Base-by-base conservation (phyloP, 192 early-diverging fungal genomes). In the Gryganskiella cystojenkinii region DNA sequence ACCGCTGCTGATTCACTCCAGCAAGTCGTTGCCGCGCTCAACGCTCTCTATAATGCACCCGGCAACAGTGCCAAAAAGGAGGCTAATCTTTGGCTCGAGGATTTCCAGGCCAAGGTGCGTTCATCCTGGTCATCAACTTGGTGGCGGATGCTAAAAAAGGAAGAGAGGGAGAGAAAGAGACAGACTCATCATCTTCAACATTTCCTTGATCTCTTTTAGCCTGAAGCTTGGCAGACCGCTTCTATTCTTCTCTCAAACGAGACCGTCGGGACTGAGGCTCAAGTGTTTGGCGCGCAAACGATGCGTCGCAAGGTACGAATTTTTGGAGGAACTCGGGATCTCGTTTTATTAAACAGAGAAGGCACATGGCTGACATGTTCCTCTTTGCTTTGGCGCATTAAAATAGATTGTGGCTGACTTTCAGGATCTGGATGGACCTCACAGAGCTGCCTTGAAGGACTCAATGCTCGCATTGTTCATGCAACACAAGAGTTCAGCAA, bases 251-350 rank as follows among this genome's bases (percentile, higher is more conserved):
- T 98, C 17, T 87, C 86, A 47, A 66, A 83, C 25, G 82, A 86
- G 2, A 80, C 74, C 7, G 59, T 87, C 27, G 85, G 85, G 3
- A 58, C 71, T 1, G 93, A 94, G 56, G 80, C 82, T 14, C 86
- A 89, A 57, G 70, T 96, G 6, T 98, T 98, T 90, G 93, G 95
- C 3, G 96, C 96, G 9, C 97, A 98, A 80, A 98, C 94, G 15
- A 83, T 98, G 54, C 85, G 95, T 27, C 91, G 94, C 81, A 98
- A 98, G 88, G 91, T 92, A 64, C 64, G 37, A 20, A 14, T 2
- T 1, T 20, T 30, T 22, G 42, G 35, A 19, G 30, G 28, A 7
- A 24, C 55, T 4, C 34, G 33, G 31, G 28, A 28, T 34, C 22
- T 7, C 34, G 17, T 66, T 42, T 24, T 30, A 50, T 13, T 8